Percentiles rank a stretch among this genome's conserved stretches.
phyloP scores from a whole-genome alignment of 768 basidiomycete genomes.

The Boletus edulis region DNA sequence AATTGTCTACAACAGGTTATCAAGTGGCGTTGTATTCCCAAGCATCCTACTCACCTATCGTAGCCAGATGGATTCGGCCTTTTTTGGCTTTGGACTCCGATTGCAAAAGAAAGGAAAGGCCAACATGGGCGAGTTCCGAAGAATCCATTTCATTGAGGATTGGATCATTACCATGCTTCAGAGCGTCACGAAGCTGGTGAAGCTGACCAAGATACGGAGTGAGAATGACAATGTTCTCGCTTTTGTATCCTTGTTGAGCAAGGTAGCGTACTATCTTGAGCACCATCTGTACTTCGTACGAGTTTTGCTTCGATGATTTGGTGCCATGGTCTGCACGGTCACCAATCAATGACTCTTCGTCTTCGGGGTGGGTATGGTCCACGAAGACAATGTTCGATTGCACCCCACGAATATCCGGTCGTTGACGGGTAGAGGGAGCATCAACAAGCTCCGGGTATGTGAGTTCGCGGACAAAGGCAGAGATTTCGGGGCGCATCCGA shows the following conservation, averaged over 20 bases:
- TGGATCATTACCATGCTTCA: constrained; percentile 52
- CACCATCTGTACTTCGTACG: constrained; percentile 58
- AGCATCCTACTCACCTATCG: constrained; percentile 48
- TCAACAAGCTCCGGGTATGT: constrained; percentile 68
- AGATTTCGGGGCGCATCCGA: constrained; percentile 71
- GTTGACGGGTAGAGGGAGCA: constrained; percentile 44
- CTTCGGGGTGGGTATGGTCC: constrained; percentile 56
- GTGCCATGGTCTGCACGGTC: constrained; percentile 46
- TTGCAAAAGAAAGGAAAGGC: constrained; percentile 40
- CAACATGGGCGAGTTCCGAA: constrained; percentile 53
- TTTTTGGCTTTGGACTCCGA: constrained; percentile 37
- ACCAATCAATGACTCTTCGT: constrained; percentile 35
- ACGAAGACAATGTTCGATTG: constrained; percentile 62
- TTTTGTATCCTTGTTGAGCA: constrained; percentile 64
- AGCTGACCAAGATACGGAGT: constrained; percentile 73
- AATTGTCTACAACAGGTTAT: constrained; percentile 53
- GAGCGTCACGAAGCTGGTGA: constrained; percentile 40
- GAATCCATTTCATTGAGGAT: constrained; percentile 63
- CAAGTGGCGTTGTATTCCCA: background rate
- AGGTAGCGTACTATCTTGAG: constrained; percentile 65
- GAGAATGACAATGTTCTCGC: constrained; percentile 59
- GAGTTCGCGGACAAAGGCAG: constrained; percentile 56
- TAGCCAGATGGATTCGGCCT: constrained; percentile 52
- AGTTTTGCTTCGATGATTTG: constrained; percentile 59
- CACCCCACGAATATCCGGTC: constrained; percentile 53